Base-by-base conservation (phyloP, 1,284 basidiomycete species). In the Sparassis latifolia region DNA sequence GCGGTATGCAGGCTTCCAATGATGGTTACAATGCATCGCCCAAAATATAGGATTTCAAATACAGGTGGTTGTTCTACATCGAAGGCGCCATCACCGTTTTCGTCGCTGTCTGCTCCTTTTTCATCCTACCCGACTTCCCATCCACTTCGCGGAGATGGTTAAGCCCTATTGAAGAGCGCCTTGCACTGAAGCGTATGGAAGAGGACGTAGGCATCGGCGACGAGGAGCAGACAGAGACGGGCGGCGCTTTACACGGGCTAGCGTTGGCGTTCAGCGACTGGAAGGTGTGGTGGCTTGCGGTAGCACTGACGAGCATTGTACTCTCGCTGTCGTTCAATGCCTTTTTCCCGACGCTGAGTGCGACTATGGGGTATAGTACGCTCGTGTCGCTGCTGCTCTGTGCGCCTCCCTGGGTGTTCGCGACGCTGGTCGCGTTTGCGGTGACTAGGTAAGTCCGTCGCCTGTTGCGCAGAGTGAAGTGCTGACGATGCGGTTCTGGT, bases 51-150 rank as follows among this genome's bases (percentile, higher is more conserved):
- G 3, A 30, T 3, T 5, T 10, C 4, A 39, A 28, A 9, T 4
- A 6, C 7, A 38, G 52, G 42, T 66, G 86, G 86, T 71, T 91
- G 4, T 89, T 91, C 70, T 88, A 79, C 61, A 78, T 88, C 52
- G 83, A 89, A 68, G 85, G 84, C 31, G 68, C 73, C 2, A 59
- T 86, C 33, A 88, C 85, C 0, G 75, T 89, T 50, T 65, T 78
- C 43, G 75, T 88, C 47, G 86, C 85, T 29, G 52, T 83, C 48
- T 58, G 72, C 44, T 74, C 86, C 2, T 74, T 83, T 42, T 82
- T 83, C 63, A 72, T 90, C 55, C 77, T 92, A 12, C 89, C 89
- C 5, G 89, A 92, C 66, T 88, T 92, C 59, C 85, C 85, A 1
- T 66, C 76, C 51, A 78, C 73, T 2, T 72, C 76, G 30, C 69